phyloP scores from a whole-genome alignment of 2,329 filamentous ascomycete species.

The Aspergillus alliaceus region DNA sequence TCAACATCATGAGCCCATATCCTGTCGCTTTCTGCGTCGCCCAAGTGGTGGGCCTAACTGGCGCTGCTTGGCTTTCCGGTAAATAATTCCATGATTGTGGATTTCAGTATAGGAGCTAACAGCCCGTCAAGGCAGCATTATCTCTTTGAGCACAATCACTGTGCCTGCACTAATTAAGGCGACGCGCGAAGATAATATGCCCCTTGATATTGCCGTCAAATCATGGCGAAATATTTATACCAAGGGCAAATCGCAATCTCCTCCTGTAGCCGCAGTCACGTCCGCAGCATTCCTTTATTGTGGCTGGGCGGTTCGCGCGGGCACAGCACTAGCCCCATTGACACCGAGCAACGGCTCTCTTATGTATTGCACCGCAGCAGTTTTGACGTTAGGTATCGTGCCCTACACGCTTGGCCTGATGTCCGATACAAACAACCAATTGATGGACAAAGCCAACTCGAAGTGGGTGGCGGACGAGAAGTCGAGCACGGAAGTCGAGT shows the following conservation, averaged over 20 bases:
- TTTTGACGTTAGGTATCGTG: constrained; percentile 31
- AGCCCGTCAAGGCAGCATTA: constrained; percentile 25
- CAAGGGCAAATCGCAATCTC: constrained; percentile 24
- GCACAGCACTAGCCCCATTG: constrained; percentile 13
- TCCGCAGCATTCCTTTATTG: constrained; percentile 28
- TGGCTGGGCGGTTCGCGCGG: constrained; percentile 25
- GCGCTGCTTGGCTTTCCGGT: constrained; percentile 33
- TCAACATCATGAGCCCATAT: constrained; percentile 17
- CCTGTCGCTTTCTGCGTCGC: constrained; percentile 25
- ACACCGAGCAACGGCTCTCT: constrained; percentile 7
- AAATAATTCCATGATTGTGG: background rate
- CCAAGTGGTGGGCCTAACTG: constrained; percentile 28
- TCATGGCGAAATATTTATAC: constrained; percentile 22
- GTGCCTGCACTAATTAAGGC: constrained; percentile 27
- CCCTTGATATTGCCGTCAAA: constrained; percentile 10
- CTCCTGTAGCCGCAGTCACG: constrained; percentile 22
- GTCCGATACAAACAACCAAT: constrained; percentile 25
- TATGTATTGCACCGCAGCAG: constrained; percentile 29
- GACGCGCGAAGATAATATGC: constrained; percentile 7
- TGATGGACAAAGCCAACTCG: constrained; percentile 23
- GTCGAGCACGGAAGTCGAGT: constrained; percentile 13
- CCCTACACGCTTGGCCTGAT: constrained; percentile 35
- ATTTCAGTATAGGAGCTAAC: background rate
- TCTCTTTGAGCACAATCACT: constrained; percentile 23
- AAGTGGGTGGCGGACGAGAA: constrained; percentile 9